Evolutionary conservation across 2,329 filamentous ascomycete genomes (phyloP).

Genomic region (Fusarium sulawesiense): DNA sequence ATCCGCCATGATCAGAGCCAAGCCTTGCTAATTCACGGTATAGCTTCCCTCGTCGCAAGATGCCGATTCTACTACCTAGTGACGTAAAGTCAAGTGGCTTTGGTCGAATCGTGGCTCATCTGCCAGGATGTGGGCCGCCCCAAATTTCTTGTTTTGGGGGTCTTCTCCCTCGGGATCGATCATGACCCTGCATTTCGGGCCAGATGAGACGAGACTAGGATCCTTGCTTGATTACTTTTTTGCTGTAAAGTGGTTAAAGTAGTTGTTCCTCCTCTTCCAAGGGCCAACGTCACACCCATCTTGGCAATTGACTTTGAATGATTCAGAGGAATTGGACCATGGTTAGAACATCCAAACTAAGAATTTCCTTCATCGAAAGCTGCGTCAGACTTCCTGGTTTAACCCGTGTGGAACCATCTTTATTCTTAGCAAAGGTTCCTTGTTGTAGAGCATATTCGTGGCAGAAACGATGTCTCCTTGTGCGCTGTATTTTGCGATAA

Average conservation of each 20-base stretch:
- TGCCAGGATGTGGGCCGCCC: slow-evolving; percentile 32
- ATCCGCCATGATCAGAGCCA: slow-evolving; percentile 31
- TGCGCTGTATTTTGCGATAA: slow-evolving; percentile 25
- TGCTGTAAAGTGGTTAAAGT: background rate
- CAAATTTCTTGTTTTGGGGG: slow-evolving; percentile 39
- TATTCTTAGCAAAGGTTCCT: background rate
- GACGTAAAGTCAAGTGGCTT: slow-evolving; percentile 44
- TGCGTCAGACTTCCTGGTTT: slow-evolving; percentile 2
- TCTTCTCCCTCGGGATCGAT: slow-evolving; percentile 12
- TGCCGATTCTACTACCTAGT: slow-evolving; percentile 32
- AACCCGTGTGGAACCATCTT: background rate
- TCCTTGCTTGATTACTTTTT: slow-evolving; percentile 22
- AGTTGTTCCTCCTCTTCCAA: slow-evolving; percentile 1
- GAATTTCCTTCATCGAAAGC: background rate
- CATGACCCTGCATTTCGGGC: slow-evolving; percentile 21
- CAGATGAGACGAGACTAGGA: slow-evolving; percentile 14
- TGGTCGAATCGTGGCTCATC: slow-evolving; percentile 42
- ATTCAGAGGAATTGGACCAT: slow-evolving; percentile 1
- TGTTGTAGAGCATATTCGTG: background rate
- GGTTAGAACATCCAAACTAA: slow-evolving; percentile 11
- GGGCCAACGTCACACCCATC: slow-evolving; percentile 34
- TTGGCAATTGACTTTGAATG: slow-evolving; percentile 31
- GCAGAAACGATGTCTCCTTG: background rate
- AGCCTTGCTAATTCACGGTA: slow-evolving; percentile 23
- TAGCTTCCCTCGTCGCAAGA: slow-evolving; percentile 31